A percentile compares a stretch with the other conserved stretches of the same genome.
phyloP scores from a whole-genome alignment of 148 eudicot species.

The Nyssa sinensis region DNA sequence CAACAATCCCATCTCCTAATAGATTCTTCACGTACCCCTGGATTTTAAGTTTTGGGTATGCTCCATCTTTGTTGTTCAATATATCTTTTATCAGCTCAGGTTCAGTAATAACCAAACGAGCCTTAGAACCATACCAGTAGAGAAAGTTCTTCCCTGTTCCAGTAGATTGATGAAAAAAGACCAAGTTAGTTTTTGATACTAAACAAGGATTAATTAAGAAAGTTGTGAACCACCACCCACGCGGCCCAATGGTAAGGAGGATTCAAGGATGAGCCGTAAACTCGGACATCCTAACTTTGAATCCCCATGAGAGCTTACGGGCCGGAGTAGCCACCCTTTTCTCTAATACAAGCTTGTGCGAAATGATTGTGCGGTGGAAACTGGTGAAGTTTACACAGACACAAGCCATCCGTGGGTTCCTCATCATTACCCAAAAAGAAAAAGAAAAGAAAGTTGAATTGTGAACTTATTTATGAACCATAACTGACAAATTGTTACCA shows the following conservation, averaged over 20 bases:
- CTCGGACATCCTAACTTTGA: no score
- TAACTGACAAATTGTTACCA: neutral
- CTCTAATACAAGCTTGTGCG: no score
- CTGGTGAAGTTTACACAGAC: no score
- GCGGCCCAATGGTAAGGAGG: no score
- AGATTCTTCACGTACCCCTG: conserved; percentile 6
- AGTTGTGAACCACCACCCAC: no score
- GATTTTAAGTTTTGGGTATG: neutral
- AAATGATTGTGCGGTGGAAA: no score
- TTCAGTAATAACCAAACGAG: conserved; percentile 17
- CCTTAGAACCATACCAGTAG: conserved; percentile 16
- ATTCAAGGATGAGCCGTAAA: no score
- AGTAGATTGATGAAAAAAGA: neutral
- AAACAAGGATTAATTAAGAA: no score
- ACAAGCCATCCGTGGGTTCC: no score
- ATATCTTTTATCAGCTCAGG: no score
- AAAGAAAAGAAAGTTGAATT: neutral
- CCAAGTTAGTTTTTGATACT: neutral
- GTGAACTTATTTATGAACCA: neutral
- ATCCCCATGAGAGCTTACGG: no score
- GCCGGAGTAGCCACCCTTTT: no score
- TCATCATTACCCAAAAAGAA: neutral
- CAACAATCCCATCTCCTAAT: conserved; percentile 18
- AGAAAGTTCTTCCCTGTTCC: conserved; percentile 14
- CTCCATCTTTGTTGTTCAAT: conserved; percentile 9